phyloP scores from a whole-genome alignment of 1,139 yeast species.

The Meyerozyma smithsonii region DNA sequence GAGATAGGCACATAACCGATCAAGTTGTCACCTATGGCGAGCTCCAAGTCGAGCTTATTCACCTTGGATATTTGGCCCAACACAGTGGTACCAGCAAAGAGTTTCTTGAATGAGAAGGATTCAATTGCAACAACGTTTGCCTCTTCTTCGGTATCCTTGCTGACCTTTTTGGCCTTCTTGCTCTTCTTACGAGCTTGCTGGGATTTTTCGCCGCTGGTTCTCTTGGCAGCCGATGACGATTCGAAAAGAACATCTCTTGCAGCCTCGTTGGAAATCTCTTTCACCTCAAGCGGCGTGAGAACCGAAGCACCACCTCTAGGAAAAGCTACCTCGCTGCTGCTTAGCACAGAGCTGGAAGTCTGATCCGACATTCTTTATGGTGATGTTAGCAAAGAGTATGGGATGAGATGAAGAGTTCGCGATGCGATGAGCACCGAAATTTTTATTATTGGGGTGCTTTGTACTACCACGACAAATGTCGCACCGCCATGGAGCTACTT shows the following conservation, averaged over 20 bases:
- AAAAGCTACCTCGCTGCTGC: slow-evolving; percentile 64
- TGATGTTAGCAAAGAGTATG: not conserved
- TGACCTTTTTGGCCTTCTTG: slow-evolving; percentile 15
- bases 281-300: slow-evolving; percentile 83
- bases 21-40: slow-evolving; percentile 79
- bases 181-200: slow-evolving; percentile 23
- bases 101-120: slow-evolving; percentile 52
- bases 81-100: slow-evolving; percentile 67
- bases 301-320: slow-evolving; percentile 95
- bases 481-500: not conserved
- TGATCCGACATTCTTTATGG: not conserved
- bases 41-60: slow-evolving; percentile 55
- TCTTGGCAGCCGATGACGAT: slow-evolving; percentile 29
- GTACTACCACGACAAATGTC: slow-evolving; percentile 2
- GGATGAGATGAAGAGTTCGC: slow-evolving; percentile 2
- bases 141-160: slow-evolving; percentile 36
- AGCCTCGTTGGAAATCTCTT: slow-evolving; percentile 91
- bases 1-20: slow-evolving; percentile 79
- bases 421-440: slow-evolving; percentile 2
- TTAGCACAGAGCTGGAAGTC: slow-evolving; percentile 13
- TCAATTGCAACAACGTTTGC: slow-evolving; percentile 44
- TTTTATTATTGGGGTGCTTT: not conserved
- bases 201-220: slow-evolving; percentile 22
- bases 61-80: slow-evolving; percentile 71
- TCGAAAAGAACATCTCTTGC: slow-evolving; percentile 80